phyloP scores from a whole-genome alignment of 2,329 filamentous ascomycete genomes.

The Aspergillus ochraceus region DNA sequence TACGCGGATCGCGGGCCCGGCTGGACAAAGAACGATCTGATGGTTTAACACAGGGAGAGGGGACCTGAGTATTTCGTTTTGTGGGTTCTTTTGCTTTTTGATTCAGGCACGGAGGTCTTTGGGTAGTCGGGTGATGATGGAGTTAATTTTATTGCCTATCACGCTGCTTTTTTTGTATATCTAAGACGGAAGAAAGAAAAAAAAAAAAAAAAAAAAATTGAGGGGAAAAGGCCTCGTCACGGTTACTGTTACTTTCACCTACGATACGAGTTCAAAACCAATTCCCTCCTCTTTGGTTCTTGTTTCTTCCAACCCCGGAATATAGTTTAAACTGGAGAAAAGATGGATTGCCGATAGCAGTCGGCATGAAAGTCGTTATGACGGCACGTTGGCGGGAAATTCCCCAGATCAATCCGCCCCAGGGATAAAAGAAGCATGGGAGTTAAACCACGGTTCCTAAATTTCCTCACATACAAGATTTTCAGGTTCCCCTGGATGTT shows the following conservation, averaged over 20 bases:
- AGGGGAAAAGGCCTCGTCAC: too few relatives aligned
- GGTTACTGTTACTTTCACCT: too few relatives aligned
- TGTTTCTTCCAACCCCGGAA: too few relatives aligned
- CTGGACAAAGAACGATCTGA: slow-evolving; percentile 8
- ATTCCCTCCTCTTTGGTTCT: too few relatives aligned
- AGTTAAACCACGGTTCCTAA: background rate
- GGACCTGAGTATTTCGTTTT: background rate
- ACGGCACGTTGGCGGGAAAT: background rate
- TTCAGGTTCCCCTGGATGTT: background rate
- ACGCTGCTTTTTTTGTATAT: background rate
- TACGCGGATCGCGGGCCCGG: slow-evolving; percentile 13
- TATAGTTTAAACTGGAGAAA: background rate
- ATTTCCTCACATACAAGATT: background rate
- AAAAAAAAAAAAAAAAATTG: too few relatives aligned
- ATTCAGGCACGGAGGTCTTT: background rate
- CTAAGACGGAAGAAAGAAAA: too few relatives aligned
- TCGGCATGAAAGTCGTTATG: background rate
- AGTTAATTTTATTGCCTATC: background rate
- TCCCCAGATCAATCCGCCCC: background rate
- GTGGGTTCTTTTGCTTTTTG: background rate
- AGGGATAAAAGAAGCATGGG: background rate
- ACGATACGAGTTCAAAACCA: too few relatives aligned
- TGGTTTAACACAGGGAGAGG: too few relatives aligned
- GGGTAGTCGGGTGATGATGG: background rate
- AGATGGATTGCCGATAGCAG: background rate